phyloP scores from a whole-genome alignment of 2,329 filamentous ascomycete genomes.

The Trichoderma sp. region DNA sequence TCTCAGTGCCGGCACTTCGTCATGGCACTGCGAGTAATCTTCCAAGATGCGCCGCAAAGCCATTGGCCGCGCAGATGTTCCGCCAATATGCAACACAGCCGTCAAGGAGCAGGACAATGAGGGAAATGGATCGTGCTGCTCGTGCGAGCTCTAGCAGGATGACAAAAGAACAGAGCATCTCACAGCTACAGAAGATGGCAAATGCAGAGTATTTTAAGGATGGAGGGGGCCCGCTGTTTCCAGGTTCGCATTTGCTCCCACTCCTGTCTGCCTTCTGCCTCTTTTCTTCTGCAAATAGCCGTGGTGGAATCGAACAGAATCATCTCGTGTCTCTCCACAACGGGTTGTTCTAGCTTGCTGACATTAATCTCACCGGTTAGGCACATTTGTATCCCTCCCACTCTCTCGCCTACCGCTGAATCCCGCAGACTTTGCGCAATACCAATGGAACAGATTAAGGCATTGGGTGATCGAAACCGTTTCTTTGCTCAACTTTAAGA shows the following conservation, averaged over 20 bases:
- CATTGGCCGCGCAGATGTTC: constrained; percentile 24
- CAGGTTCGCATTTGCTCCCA: constrained; percentile 25
- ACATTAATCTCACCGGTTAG: constrained; percentile 29
- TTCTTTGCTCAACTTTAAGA: constrained; percentile 38
- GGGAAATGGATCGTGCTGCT: constrained; percentile 30
- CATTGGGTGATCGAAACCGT: constrained; percentile 36
- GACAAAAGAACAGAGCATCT: constrained; percentile 31
- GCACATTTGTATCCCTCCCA: constrained; percentile 47
- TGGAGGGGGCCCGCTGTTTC: constrained; percentile 35
- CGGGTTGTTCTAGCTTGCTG: not conserved
- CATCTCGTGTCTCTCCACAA: not conserved
- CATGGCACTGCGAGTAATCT: constrained; percentile 22
- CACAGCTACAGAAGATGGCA: constrained; percentile 31
- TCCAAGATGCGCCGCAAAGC: constrained; percentile 23
- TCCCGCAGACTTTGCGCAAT: constrained; percentile 31
- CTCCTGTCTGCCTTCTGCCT: not conserved
- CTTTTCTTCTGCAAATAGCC: not conserved
- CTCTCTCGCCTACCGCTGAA: constrained; percentile 34
- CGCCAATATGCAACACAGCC: constrained; percentile 29
- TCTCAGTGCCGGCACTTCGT: constrained; percentile 24
- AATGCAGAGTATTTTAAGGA: constrained; percentile 35
- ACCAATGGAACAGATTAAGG: constrained; percentile 38
- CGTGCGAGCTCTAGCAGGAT: constrained; percentile 26
- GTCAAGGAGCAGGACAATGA: constrained; percentile 27
- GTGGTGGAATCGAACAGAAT: too few species aligned